Conservation (phyloP, 1,139 yeast genomes). For the Scheffersomyces parashehatae region DNA sequence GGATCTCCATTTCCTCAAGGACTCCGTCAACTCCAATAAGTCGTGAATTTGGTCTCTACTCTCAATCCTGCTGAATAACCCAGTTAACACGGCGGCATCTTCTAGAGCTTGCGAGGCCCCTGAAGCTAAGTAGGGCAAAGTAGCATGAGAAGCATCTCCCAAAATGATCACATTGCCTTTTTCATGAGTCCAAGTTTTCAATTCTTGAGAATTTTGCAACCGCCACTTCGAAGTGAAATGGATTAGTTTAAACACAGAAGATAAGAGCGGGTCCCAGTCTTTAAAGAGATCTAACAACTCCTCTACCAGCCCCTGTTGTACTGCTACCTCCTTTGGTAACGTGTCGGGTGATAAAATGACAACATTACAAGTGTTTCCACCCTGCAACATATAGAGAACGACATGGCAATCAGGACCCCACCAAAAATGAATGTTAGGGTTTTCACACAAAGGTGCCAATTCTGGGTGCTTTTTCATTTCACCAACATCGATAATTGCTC, state of each 20-base stretch:
- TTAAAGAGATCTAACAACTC: slow-evolving; percentile 24
- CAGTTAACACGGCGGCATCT: slow-evolving; percentile 16
- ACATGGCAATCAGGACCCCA: slow-evolving; percentile 34
- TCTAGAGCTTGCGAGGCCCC: slow-evolving; percentile 35
- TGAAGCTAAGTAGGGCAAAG: slow-evolving; percentile 40
- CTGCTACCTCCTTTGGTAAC: slow-evolving; percentile 19
- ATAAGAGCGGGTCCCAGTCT: slow-evolving; percentile 31
- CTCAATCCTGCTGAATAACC: slow-evolving; percentile 12
- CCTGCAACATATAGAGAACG: slow-evolving; percentile 29
- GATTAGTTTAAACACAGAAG: slow-evolving; percentile 19
- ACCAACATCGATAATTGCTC: slow-evolving; percentile 20
- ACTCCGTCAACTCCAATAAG: slow-evolving; percentile 11
- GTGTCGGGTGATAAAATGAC: slow-evolving; percentile 23
- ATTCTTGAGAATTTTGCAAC: slow-evolving; percentile 26
- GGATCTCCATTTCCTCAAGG: slow-evolving; percentile 24
- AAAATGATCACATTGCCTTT: slow-evolving; percentile 6
- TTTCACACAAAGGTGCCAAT: slow-evolving; percentile 17
- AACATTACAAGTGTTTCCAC: background rate
- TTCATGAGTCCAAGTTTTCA: slow-evolving; percentile 17
- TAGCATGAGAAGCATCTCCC: slow-evolving; percentile 35
- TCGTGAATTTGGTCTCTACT: slow-evolving; percentile 14
- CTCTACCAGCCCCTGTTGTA: slow-evolving; percentile 18
- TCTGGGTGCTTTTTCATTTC: slow-evolving; percentile 24
- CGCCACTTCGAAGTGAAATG: slow-evolving; percentile 29
- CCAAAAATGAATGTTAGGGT: slow-evolving; percentile 32